Evolutionary conservation across 257 asterid genomes (phyloP).

Genomic region (Solanum paucissectum): DNA sequence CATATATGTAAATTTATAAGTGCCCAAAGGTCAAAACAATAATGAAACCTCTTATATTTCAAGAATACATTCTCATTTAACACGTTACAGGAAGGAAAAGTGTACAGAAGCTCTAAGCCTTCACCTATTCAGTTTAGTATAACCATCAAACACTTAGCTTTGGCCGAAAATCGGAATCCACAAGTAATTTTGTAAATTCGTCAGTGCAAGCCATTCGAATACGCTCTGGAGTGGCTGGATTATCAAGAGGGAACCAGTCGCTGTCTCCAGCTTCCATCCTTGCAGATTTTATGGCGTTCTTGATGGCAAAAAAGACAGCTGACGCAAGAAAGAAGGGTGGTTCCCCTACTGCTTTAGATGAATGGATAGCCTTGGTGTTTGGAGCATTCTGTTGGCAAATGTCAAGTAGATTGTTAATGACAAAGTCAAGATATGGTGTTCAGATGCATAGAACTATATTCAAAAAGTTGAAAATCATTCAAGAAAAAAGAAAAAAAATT

Average conservation of each 20-base stretch:
- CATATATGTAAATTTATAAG: neutral
- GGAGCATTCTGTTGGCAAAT: constrained; percentile 61
- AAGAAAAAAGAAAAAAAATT: neutral
- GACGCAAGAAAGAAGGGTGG: constrained; percentile 94
- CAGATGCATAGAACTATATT: neutral
- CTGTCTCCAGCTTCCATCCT: constrained; percentile 58
- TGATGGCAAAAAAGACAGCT: constrained; percentile 70
- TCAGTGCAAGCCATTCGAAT: constrained; percentile 93
- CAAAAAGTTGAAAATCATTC: neutral
- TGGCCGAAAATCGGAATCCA: constrained; percentile 40
- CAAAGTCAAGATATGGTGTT: neutral
- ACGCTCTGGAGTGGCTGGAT: constrained; percentile 94
- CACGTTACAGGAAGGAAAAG: too few species aligned
- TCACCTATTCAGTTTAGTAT: neutral
- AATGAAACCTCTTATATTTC: neutral
- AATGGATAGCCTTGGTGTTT: constrained; percentile 71
- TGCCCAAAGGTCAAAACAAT: neutral
- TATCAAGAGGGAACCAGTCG: constrained; percentile 82
- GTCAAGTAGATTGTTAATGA: neutral
- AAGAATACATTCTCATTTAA: too few species aligned
- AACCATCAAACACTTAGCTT: constrained; percentile 48
- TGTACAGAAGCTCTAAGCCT: neutral
- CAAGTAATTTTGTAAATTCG: constrained; percentile 45
- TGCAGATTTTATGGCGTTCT: constrained; percentile 75
- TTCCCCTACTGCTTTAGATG: constrained; percentile 96